Percentiles rank a stretch among this genome's conserved stretches.
phyloP scores from a whole-genome alignment of 805 yeast genomes.

The Wickerhamiella musiphila region DNA sequence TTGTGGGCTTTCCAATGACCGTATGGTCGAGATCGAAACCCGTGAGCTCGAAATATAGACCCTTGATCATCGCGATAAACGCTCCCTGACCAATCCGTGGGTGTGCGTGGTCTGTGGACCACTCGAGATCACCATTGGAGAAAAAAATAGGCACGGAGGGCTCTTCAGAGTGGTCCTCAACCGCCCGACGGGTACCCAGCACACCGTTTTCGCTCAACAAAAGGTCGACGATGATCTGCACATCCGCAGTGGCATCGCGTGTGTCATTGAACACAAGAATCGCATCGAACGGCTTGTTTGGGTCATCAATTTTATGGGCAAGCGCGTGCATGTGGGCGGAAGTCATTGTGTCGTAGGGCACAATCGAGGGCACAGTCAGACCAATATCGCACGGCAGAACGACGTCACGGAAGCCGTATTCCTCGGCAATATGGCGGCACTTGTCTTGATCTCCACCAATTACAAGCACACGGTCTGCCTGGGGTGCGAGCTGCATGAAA shows the following conservation, averaged over 20 bases:
- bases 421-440: conserved; percentile 67
- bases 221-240: conserved; percentile 72
- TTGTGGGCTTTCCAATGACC: conserved; percentile 79
- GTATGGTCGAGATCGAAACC: conserved; percentile 66
- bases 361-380: conserved; percentile 73
- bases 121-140: conserved; percentile 82
- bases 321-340: conserved; percentile 45
- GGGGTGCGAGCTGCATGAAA: conserved; percentile 60
- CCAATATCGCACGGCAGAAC: conserved; percentile 68
- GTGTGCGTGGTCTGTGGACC: conserved; percentile 77
- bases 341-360: conserved; percentile 68
- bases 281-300: conserved; percentile 54
- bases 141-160: conserved; percentile 74
- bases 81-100: conserved; percentile 94
- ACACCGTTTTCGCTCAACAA: conserved; percentile 60
- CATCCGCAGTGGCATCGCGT: conserved; percentile 68
- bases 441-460: conserved; percentile 81
- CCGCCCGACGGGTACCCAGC: conserved; percentile 49
- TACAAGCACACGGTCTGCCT: conserved; percentile 58
- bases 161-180: conserved; percentile 36
- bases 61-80: conserved; percentile 72
- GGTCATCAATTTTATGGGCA: conserved; percentile 37
- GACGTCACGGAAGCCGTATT: conserved; percentile 70
- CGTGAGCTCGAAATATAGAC: conserved; percentile 68
- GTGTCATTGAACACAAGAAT: conserved; percentile 83